phyloP scores from a whole-genome alignment of 768 basidiomycete species.

The Rhizopogon vinicolor region DNA sequence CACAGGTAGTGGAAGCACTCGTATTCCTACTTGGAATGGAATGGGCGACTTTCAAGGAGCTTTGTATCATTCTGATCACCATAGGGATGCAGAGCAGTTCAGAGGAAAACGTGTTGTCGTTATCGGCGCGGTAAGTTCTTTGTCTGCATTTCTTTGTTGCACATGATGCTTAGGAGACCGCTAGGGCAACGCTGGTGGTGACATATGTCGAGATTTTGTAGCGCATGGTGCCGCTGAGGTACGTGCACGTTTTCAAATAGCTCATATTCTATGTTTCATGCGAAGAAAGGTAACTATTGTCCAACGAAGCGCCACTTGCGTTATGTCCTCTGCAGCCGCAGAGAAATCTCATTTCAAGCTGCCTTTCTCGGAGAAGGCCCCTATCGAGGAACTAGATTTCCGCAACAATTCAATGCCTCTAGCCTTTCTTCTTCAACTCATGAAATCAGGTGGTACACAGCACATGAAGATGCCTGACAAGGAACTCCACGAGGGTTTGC shows the following conservation, averaged over 20 bases:
- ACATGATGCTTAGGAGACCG: neutral
- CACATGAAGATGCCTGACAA: neutral
- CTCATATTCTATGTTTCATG: neutral
- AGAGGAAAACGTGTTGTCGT: slow-evolving; percentile 57
- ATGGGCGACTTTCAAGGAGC: slow-evolving; percentile 47
- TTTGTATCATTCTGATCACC: slow-evolving; percentile 43
- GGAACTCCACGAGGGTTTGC: neutral
- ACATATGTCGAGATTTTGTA: neutral
- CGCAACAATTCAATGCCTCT: neutral
- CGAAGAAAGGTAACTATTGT: neutral
- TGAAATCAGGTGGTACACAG: neutral
- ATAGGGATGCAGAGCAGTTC: slow-evolving; percentile 40
- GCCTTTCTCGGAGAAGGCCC: too few species aligned
- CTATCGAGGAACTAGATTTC: too few species aligned
- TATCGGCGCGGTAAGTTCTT: slow-evolving; percentile 32
- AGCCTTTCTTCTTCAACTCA: neutral
- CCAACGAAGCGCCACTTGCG: too few species aligned
- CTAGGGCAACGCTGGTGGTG: neutral
- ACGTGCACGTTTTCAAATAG: neutral
- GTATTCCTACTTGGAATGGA: slow-evolving; percentile 5
- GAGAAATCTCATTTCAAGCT: too few species aligned
- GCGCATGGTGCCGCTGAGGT: neutral
- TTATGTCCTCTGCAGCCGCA: too few species aligned
- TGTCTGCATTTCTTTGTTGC: neutral
- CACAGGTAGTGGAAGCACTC: neutral